Conservation (phyloP, 1,139 yeast species). For the Taphrina wiesneri region DNA sequence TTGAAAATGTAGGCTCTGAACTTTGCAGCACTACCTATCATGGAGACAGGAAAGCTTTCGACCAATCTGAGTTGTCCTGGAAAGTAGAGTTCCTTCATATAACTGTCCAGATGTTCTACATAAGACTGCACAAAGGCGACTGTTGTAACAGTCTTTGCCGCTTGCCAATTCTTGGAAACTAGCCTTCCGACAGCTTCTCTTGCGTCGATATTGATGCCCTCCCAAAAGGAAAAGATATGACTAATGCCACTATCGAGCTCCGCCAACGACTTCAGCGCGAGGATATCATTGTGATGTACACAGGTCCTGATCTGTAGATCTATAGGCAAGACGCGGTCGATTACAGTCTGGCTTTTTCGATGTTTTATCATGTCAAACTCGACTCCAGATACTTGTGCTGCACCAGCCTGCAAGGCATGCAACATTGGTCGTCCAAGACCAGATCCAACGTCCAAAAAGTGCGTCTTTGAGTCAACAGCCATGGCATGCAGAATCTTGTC, state of each 20-base stretch:
- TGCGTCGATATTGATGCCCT: constrained; percentile 16
- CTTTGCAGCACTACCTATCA: constrained; percentile 15
- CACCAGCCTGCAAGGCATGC: constrained; percentile 8
- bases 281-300: constrained; percentile 1
- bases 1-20: constrained; percentile 15
- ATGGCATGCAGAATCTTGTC: background rate
- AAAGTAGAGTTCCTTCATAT: constrained; percentile 7
- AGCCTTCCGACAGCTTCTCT: constrained; percentile 6
- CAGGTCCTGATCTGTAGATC: constrained; percentile 6
- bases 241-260: background rate
- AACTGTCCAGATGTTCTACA: background rate
- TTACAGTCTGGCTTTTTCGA: constrained; percentile 9
- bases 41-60: constrained; percentile 3
- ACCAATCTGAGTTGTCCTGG: background rate
- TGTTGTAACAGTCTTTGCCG: background rate
- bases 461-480: background rate
- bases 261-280: background rate
- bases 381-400: constrained; percentile 10
- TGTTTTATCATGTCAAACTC: constrained; percentile 18
- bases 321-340: constrained; percentile 1
- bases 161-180: background rate
- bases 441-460: constrained; percentile 15
- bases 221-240: constrained; percentile 22
- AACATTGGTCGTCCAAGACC: constrained; percentile 22
- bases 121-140: constrained; percentile 8